Base-by-base conservation (phyloP, 2,329 filamentous ascomycete species). In the Chalaropsis thielavioides region DNA sequence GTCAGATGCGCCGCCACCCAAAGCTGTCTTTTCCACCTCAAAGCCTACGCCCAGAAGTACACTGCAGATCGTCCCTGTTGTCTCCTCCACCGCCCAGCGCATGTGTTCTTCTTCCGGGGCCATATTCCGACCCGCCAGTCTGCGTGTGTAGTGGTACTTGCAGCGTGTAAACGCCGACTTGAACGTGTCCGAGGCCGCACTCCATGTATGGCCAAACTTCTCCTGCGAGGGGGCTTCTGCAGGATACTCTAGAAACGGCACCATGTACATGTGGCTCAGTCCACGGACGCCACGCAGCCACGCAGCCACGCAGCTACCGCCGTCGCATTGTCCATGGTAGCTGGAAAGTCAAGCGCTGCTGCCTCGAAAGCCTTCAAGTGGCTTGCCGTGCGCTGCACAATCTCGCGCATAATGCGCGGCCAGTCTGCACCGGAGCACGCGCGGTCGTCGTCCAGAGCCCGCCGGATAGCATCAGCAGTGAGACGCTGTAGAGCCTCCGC, bases 161-260 rank as follows among this genome's bases (percentile, higher is more conserved):
- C 78, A 80, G 11, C 75, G 74, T 3, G 75, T 71, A 56, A 77
- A 72, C 3, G 77, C 76, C 31, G 71, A 69, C 35, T 72, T 69
- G 64, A 74, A 78, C 0, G 75, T 67, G 3, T 67, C 66, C 7
- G 76, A 75, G 5, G 69, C 65, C 1, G 69, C 66, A 7, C 62
- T 67, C 72, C 77, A 79, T 31, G 22, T 17, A 31, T 17, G 15
- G 24, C 38, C 54, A 10, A 58, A 68, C 11, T n/a, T 8, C 15
- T 15, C 46, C 11, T 67, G 61, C 5, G 68, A 49, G 10, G 64
- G 64, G 2, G 58, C 60, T 13, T 60, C 46, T 15, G 66, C 19
- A 1, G 78, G 78, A 66, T 79, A 81, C 67, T 78, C 73, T 35
- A 80, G 70, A 67, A 75, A 79, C 2, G 75, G 74, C 8, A 80